phyloP scores from a whole-genome alignment of 495 filamentous ascomycete species.

The Sordaria brevicollis region DNA sequence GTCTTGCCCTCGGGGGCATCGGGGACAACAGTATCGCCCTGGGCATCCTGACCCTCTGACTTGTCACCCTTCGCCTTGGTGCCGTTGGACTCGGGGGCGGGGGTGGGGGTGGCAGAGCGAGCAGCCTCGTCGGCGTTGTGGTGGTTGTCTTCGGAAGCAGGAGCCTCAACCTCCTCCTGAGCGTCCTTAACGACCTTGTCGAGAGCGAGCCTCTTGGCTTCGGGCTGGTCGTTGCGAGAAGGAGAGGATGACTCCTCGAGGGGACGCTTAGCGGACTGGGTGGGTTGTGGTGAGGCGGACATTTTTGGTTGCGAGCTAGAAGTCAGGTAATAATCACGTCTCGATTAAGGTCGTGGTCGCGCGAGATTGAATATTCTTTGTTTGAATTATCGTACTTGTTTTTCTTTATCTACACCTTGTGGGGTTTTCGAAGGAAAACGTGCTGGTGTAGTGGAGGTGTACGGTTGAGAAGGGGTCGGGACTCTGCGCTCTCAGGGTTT shows the following conservation, averaged over 20 bases:
- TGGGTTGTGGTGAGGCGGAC: constrained; percentile 45
- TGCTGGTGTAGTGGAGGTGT: constrained; percentile 61
- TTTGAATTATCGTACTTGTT: constrained; percentile 22
- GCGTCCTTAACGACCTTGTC: constrained; percentile 71
- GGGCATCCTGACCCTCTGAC: constrained; percentile 47
- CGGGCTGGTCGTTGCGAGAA: constrained; percentile 84
- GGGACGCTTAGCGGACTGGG: constrained; percentile 72
- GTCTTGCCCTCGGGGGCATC: constrained; percentile 49
- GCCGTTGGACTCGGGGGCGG: constrained; percentile 28
- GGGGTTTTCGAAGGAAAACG: constrained; percentile 78
- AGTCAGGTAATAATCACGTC: constrained; percentile 18
- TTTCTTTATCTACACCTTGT: constrained; percentile 81
- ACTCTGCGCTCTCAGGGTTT: neutral
- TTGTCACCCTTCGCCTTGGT: constrained; percentile 42
- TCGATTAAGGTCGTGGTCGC: constrained; percentile 14
- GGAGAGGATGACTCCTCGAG: constrained; percentile 95
- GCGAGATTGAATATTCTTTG: constrained; percentile 42
- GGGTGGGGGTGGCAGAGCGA: neutral
- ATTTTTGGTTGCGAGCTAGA: constrained; percentile 29
- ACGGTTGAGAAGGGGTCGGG: constrained; percentile 6
- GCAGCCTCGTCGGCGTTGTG: constrained; percentile 4
- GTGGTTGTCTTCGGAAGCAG: constrained; percentile 10
- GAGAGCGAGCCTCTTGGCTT: constrained; percentile 91
- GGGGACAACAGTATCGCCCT: constrained; percentile 57
- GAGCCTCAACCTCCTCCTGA: constrained; percentile 25